Percentiles rank a stretch among this genome's conserved stretches.
Conservation (phyloP, 2,329 filamentous ascomycete genomes). For the Scedosporium apiospermum region DNA sequence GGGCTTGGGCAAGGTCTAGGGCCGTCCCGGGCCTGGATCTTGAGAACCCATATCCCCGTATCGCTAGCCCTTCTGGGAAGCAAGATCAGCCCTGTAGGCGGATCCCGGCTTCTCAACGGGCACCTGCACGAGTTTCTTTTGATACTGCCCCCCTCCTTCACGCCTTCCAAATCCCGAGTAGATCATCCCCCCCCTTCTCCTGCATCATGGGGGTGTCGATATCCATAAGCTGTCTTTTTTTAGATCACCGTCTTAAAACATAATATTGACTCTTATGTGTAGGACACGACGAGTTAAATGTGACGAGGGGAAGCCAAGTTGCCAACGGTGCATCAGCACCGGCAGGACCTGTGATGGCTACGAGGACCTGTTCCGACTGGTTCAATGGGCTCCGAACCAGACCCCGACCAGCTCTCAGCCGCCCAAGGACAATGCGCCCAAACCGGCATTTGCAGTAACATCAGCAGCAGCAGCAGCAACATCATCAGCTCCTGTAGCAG, state of each 20-base stretch:
- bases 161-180: not conserved
- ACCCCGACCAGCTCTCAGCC: not conserved
- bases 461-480: not conserved
- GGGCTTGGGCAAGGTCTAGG: not conserved
- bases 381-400: slow-evolving; percentile 2
- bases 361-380: slow-evolving; percentile 23
- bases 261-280: not conserved
- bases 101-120: not conserved
- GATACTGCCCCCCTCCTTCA: not conserved
- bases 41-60: not conserved
- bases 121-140: not conserved
- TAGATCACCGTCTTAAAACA: too few species aligned
- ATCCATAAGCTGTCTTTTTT: not conserved
- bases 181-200: not conserved
- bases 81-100: not conserved
- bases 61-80: not conserved
- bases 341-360: slow-evolving; percentile 33
- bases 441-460: not conserved
- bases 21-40: not conserved
- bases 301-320: slow-evolving; percentile 25
- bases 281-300: slow-evolving; percentile 24
- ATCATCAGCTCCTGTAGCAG: not conserved
- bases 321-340: slow-evolving; percentile 25
- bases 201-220: not conserved
- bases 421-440: not conserved